Evolutionary conservation across 202 grass and related monocot genomes (phyloP), one percentile per base, ranked within the genome.

Genomic region (Saccharum hybrid): DNA sequence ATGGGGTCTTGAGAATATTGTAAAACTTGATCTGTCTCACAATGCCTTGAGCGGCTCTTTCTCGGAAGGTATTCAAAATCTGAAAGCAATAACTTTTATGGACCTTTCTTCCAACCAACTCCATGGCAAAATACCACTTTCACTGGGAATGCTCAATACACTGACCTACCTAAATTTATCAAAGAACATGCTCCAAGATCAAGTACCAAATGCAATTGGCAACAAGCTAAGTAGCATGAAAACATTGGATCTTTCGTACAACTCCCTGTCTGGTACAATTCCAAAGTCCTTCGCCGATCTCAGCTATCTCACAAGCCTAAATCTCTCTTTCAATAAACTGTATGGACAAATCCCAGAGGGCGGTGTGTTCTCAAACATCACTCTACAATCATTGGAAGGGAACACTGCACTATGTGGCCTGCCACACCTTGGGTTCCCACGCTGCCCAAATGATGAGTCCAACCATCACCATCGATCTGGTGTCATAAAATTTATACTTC

Each of bases 301-400:
- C 38, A 71, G 34, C 14, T 61, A 80, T 18, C 63, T 81, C 57
- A 81, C 79, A n/a, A 82, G 66, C 80, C 48, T 92, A 63, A 92
- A 92, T 68, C 74, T 92, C 38, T 92, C 90, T 46, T 92, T 71
- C 63, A 92, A 92, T 65, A 76, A 34, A 21, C 33, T 92, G 71
- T 39, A 80, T 34, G 90, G 90, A 16, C 73, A 89, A 22, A 80
- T 89, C 52, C 90, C 90, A 21, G 21, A 15, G 10, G 51, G 63
- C 10, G 86, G 90, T 42, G 79, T 81, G 18, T 89, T 92, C 69
- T 66, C 71, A 54, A 89, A 83, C 74, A 79, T 89, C 56, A 76
- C 86, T 6, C 37, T 80, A 16, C 56, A 89, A 72, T 88, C 72
- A 42, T 34, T 92, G 31, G 67, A 57, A 70, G 74, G 86, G 18